Base-by-base conservation (phyloP, 371 early-diverging fungal species). In the Mortierella sp. region DNA sequence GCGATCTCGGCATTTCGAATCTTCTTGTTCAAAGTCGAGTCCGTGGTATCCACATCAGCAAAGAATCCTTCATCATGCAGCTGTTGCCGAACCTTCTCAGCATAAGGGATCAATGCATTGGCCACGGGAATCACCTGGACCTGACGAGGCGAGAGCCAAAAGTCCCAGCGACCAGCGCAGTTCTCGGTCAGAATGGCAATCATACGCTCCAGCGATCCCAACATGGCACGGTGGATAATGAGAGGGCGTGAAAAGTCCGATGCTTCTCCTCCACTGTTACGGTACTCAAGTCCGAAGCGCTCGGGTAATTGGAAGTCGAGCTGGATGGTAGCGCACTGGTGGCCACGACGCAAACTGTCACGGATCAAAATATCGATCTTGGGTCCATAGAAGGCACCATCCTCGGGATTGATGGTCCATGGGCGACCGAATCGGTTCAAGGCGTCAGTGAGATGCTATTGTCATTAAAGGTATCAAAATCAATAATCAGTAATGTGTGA, bases 381-480 rank as follows among this genome's bases (percentile, higher is more conserved):
- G 72, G 99, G 99, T 7, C 99, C 99, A 82, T 99, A 99, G 89
- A 99, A 99, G 26, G 99, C 99, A 43, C 99, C 99, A 87, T 99
- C 99, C 71, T 99, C 98, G 23, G 93, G 94, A 82, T 99, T 97
- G 38, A 99, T 61, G 63, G 86, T 88, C 97, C 98, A 99, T 48
- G 84, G 72, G 46, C 89, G 73, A 28, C 93, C 93, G 51, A 89
- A 91, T 48, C 88, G 85, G 72, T 92, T 83, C 76, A 97, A 81
- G 2, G 98, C 95, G 21, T 89, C 81, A 26, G 84, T 89, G 24
- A 99, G 83, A 52, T 73, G 74, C 74, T 72, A 62, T 21, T 45
- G 16, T 21, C 10, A 27, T 34, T 10, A 34, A 10, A 10, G 34
- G 10, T 34, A 34, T 34, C 34, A 34, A 10, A 34, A 10, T 34